Evolutionary conservation across 768 basidiomycete species (phyloP).

Genomic region (Termitomyces sp.): DNA sequence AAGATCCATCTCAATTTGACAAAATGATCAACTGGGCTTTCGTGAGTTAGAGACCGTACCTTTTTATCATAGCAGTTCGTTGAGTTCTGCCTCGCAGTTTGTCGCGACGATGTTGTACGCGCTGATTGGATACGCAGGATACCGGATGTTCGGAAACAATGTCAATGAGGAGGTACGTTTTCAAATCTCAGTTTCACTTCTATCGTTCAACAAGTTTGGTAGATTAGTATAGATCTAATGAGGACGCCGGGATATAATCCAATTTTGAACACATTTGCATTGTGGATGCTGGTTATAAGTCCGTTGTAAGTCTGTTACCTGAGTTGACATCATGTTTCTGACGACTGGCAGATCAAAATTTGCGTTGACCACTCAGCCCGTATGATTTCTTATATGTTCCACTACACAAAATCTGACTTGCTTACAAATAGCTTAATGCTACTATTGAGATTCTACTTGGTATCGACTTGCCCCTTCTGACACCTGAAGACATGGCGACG

Average conservation of each 20-base stretch:
- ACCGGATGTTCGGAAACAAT: slow-evolving; percentile 81
- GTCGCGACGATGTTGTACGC: slow-evolving; percentile 58
- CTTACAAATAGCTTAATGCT: slow-evolving; percentile 56
- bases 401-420: background rate
- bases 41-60: slow-evolving; percentile 35
- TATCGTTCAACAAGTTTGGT: background rate
- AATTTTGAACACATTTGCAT: slow-evolving; percentile 60
- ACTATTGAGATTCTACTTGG: slow-evolving; percentile 78
- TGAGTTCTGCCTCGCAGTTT: slow-evolving; percentile 27
- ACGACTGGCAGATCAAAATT: slow-evolving; percentile 66
- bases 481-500: slow-evolving; percentile 32
- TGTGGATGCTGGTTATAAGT: slow-evolving; percentile 84
- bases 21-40: slow-evolving; percentile 84
- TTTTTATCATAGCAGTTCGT: background rate
- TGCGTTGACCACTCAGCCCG: slow-evolving; percentile 76
- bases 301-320: slow-evolving; percentile 49
- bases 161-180: slow-evolving; percentile 74
- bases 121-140: slow-evolving; percentile 77
- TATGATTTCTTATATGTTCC: slow-evolving; percentile 26
- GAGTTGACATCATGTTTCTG: slow-evolving; percentile 10
- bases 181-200: background rate
- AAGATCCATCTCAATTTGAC: slow-evolving; percentile 73
- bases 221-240: slow-evolving; percentile 84
- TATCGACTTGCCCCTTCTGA: slow-evolving; percentile 40
- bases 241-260: slow-evolving; percentile 67